Conservation (phyloP, 2,329 filamentous ascomycete genomes). For the Chrysoporthe cubensis region DNA sequence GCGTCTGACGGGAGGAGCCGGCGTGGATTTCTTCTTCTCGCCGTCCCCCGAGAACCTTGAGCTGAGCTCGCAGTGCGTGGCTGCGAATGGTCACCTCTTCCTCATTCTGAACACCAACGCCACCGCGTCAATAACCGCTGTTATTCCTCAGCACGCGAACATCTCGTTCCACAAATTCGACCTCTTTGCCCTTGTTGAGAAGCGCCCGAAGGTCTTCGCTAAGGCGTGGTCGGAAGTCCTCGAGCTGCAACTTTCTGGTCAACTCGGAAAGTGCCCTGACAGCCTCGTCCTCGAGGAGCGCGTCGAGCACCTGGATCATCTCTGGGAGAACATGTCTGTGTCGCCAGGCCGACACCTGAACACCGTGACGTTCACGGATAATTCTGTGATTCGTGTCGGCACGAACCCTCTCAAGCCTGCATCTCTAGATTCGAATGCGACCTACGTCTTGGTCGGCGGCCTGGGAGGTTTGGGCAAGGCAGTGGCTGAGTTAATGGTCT, state of each 20-base stretch:
- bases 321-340: conserved; percentile 23
- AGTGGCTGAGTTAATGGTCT: conserved; percentile 55
- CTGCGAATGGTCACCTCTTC: conserved; percentile 29
- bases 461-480: conserved; percentile 60
- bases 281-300: conserved; percentile 22
- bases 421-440: conserved; percentile 41
- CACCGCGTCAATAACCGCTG: not conserved
- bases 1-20: conserved; percentile 37
- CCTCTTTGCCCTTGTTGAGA: conserved; percentile 26
- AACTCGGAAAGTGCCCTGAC: conserved; percentile 15
- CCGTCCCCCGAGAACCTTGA: conserved; percentile 44
- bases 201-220: conserved; percentile 22
- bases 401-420: conserved; percentile 11
- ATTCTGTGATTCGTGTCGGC: conserved; percentile 18
- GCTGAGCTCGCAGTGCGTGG: conserved; percentile 40
- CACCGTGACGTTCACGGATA: conserved; percentile 18
- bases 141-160: conserved; percentile 22
- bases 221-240: conserved; percentile 19
- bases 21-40: conserved; percentile 52
- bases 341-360: conserved; percentile 20
- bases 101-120: conserved; percentile 18
- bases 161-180: conserved; percentile 34
- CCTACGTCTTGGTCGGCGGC: conserved; percentile 61
- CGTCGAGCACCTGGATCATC: conserved; percentile 22
- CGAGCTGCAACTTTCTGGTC: conserved; percentile 3